A percentile compares a stretch with the other conserved stretches of the same genome.
Conservation (phyloP, 805 yeast species). For the Helenozyma baotianmanensis region DNA sequence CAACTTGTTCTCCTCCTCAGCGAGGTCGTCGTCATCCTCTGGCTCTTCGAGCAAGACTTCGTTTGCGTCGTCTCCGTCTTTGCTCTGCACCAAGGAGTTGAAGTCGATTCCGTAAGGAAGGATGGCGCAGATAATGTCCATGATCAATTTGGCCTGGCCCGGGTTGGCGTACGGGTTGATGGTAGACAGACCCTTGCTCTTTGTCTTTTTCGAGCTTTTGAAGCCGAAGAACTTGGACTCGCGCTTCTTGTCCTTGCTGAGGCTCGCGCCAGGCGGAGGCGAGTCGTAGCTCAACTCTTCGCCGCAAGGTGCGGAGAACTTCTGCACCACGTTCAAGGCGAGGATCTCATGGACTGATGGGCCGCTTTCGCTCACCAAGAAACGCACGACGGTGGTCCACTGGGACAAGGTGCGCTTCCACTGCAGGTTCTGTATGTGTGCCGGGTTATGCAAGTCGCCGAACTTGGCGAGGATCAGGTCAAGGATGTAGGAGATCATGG, state of each 20-base stretch:
- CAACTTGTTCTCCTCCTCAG: constrained; percentile 19
- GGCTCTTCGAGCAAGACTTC: constrained; percentile 1
- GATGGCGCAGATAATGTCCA: constrained; percentile 26
- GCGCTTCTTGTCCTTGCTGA: constrained; percentile 15
- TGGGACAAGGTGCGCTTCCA: constrained; percentile 30
- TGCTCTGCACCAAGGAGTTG: constrained; percentile 16
- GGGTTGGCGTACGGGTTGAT: constrained; percentile 30
- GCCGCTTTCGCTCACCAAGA: constrained; percentile 33
- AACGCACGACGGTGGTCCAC: constrained; percentile 26
- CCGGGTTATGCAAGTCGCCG: constrained; percentile 15
- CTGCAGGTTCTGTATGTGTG: constrained; percentile 28
- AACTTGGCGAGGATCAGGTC: constrained; percentile 30
- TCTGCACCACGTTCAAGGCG: constrained; percentile 25
- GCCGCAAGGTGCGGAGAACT: constrained; percentile 18
- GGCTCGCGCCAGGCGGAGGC: constrained; percentile 1
- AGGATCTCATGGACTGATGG: constrained; percentile 34
- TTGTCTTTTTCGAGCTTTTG: constrained; percentile 17
- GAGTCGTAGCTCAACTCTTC: constrained; percentile 1
- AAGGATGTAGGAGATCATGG: constrained; percentile 22
- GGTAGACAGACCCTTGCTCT: constrained; percentile 14
- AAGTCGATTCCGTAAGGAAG: constrained; percentile 35
- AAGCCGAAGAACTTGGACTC: constrained; percentile 24
- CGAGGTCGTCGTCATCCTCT: constrained; percentile 7
- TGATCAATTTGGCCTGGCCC: constrained; percentile 29
- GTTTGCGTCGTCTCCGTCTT: constrained; percentile 5